These are phyloP conservation scores for Mycena leptocephala DNA, from an alignment of 768 basidiomycete species.

Conservation along the genomic window DNA sequence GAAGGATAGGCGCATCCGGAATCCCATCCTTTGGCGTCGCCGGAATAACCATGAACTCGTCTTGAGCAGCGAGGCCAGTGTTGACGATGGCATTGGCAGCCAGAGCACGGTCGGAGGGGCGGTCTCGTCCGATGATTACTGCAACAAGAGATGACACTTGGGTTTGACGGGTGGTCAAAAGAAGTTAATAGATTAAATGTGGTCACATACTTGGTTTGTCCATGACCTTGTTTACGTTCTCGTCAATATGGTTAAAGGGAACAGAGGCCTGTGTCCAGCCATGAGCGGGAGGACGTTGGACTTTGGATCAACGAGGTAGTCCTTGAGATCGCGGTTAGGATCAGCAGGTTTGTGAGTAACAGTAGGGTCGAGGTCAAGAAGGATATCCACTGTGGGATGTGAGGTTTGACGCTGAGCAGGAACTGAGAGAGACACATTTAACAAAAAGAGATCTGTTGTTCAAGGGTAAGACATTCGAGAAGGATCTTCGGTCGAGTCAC, in stretches of 20 bases:
- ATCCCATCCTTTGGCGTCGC: background rate
- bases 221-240: background rate
- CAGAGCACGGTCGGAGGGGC: conserved; percentile 5
- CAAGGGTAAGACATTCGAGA: conserved; percentile 5
- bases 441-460: background rate
- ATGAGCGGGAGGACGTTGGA: conserved; percentile 5
- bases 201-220: conserved; percentile 9
- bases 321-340: background rate
- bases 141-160: conserved; percentile 18
- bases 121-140: conserved; percentile 3
- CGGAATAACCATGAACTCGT: background rate
- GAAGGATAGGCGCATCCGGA: background rate
- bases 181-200: background rate
- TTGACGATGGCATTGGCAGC: background rate
- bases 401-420: background rate
- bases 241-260: background rate
- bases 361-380: background rate
- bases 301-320: conserved; percentile 1
- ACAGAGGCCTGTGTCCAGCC: conserved; percentile 3
- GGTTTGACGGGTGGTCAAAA: background rate
- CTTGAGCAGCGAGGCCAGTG: background rate
- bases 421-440: background rate
- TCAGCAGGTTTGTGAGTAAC: background rate
- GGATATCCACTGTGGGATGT: background rate
- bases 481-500: conserved; percentile 2